A percentile compares a stretch with the other conserved stretches of the same genome.
phyloP scores from a whole-genome alignment of 1,284 basidiomycete species.

The Meripilus lineatus region DNA sequence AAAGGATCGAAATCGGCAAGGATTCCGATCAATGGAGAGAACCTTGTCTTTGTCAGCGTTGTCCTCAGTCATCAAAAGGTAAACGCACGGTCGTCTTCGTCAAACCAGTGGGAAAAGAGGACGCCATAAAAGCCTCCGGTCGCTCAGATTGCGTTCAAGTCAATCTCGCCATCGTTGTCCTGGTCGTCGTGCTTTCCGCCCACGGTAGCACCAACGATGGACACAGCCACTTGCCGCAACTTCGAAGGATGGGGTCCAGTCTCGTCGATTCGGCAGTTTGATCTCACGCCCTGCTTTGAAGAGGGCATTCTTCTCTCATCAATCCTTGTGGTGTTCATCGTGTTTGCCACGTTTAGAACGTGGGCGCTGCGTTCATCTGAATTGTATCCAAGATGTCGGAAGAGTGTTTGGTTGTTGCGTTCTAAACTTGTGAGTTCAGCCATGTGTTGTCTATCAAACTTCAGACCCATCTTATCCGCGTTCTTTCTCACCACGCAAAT shows the following conservation, averaged over 20 bases:
- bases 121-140: too few relatives aligned
- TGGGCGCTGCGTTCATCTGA: constrained; percentile 24
- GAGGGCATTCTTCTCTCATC: constrained; percentile 60
- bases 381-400: constrained; percentile 21
- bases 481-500: too few relatives aligned
- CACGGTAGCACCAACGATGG: constrained; percentile 15
- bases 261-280: constrained; percentile 64
- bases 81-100: too few relatives aligned
- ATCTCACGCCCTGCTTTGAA: constrained; percentile 83
- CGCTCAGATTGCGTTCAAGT: too few relatives aligned
- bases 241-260: constrained; percentile 62
- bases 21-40: too few relatives aligned
- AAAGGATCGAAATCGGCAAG: too few relatives aligned
- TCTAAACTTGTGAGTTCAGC: constrained; percentile 56
- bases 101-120: too few relatives aligned
- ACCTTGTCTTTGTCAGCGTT: too few relatives aligned
- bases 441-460: too few relatives aligned
- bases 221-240: constrained; percentile 35
- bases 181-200: constrained; percentile 16
- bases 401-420: constrained; percentile 46
- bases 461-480: too few relatives aligned
- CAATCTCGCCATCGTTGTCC: constrained; percentile 26
- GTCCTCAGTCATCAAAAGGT: too few relatives aligned
- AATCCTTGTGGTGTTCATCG: constrained; percentile 44
- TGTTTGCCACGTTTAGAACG: constrained; percentile 37